Percentiles rank a stretch among this genome's conserved stretches.
Evolutionary conservation across 208 protist species (phyloP).

Genomic region (Acanthamoeba sp.): DNA sequence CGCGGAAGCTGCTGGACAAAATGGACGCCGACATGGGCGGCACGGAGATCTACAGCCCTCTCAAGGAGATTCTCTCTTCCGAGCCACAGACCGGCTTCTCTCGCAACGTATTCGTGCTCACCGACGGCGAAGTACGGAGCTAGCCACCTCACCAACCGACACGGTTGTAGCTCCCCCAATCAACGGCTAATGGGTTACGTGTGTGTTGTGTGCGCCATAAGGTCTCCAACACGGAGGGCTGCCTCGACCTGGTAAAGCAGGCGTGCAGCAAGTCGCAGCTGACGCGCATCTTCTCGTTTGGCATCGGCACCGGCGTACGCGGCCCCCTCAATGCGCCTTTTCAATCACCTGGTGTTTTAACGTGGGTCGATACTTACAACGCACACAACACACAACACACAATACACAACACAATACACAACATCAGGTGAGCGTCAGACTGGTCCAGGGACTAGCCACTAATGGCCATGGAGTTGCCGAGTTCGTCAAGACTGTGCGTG

Average conservation of each 20-base stretch:
- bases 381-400: too few species aligned
- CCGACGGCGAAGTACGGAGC: background rate
- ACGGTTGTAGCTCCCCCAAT: background rate
- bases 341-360: background rate
- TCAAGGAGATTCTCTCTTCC: background rate
- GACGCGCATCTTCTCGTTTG: conserved; percentile 39
- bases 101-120: conserved; percentile 47
- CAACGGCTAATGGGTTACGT: background rate
- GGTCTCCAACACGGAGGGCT: background rate
- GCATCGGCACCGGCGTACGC: background rate
- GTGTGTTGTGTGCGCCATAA: background rate
- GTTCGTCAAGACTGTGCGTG: background rate
- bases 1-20: background rate
- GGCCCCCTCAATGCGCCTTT: background rate
- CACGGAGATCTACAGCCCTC: background rate
- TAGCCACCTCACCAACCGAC: background rate
- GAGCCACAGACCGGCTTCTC: background rate
- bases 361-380: too few species aligned
- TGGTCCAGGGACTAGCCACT: background rate
- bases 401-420: too few species aligned
- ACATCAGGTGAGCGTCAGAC: background rate
- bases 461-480: background rate
- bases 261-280: background rate
- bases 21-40: conserved; percentile 59
- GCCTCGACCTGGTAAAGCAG: background rate